Conservation (phyloP, 805 yeast species). For the Candida bentonensis region DNA sequence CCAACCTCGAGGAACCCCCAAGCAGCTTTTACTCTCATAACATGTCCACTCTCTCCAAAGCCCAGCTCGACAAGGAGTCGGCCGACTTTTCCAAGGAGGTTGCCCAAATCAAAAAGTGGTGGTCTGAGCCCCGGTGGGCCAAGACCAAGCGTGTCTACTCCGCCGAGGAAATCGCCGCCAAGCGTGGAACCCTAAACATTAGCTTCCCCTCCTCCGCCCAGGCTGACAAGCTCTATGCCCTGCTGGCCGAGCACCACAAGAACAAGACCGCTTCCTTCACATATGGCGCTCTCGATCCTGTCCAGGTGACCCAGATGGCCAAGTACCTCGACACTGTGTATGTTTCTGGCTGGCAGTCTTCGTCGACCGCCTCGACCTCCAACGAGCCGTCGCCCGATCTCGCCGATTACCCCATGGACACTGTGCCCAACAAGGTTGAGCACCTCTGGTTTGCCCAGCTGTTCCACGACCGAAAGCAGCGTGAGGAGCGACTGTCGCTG, state of each 20-base stretch:
- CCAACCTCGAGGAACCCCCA: too few species aligned
- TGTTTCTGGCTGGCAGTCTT: conserved; percentile 98
- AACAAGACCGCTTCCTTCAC: conserved; percentile 72
- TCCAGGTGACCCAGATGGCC: conserved; percentile 94
- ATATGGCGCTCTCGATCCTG: conserved; percentile 92
- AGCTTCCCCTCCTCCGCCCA: conserved; percentile 65
- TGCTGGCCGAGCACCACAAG: conserved; percentile 56
- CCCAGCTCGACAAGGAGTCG: neutral
- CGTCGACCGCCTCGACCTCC: conserved; percentile 93
- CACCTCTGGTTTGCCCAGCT: conserved; percentile 93
- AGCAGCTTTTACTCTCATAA: too few species aligned
- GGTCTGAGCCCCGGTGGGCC: conserved; percentile 87
- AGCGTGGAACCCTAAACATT: conserved; percentile 68
- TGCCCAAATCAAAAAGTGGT: conserved; percentile 69
- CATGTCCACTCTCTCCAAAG: neutral
- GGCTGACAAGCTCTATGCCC: conserved; percentile 66
- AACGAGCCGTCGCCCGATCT: conserved; percentile 97
- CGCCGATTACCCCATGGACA: conserved; percentile 97
- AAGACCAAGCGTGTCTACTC: conserved; percentile 78
- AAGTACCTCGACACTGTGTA: conserved; percentile 84
- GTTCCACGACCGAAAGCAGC: conserved; percentile 94
- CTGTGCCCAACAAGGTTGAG: conserved; percentile 96
- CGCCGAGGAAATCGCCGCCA: conserved; percentile 76
- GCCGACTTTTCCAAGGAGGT: conserved; percentile 31
- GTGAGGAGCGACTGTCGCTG: conserved; percentile 56